These are phyloP conservation scores for Leishmania guyanensis DNA, from an alignment of 208 protist genomes.

Conservation along the genomic window DNA sequence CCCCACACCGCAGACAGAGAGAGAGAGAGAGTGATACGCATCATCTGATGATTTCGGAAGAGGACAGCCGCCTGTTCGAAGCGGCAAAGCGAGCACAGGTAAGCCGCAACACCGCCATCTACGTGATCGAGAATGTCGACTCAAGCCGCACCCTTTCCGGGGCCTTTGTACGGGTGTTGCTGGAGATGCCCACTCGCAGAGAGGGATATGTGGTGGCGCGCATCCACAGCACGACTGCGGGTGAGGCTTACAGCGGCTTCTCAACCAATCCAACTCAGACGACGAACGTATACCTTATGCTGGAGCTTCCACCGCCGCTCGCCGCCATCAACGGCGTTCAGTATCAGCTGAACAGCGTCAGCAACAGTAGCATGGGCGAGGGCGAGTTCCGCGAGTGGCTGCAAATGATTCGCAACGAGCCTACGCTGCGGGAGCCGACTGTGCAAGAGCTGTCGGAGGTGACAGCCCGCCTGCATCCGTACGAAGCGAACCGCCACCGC, in stretches of 20 bases:
- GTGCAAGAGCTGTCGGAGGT: slow-evolving; percentile 35
- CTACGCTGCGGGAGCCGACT: slow-evolving; percentile 30
- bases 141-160: slow-evolving; percentile 39
- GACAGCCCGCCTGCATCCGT: slow-evolving; percentile 36
- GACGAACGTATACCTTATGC: slow-evolving; percentile 59
- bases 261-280: slow-evolving; percentile 40
- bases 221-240: slow-evolving; percentile 43
- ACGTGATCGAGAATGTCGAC: slow-evolving; percentile 46
- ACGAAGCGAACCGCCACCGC: slow-evolving; percentile 22
- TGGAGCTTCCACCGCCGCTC: slow-evolving; percentile 56
- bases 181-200: slow-evolving; percentile 50
- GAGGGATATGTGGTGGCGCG: slow-evolving; percentile 81
- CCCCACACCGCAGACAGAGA: not conserved
- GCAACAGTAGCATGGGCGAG: slow-evolving; percentile 77
- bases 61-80: slow-evolving; percentile 58
- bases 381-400: slow-evolving; percentile 75
- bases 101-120: slow-evolving; percentile 70
- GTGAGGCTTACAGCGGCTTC: slow-evolving; percentile 76
- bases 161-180: slow-evolving; percentile 74
- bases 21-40: not conserved
- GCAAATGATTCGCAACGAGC: slow-evolving; percentile 36
- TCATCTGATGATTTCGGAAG: slow-evolving; percentile 41
- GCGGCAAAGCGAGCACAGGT: slow-evolving; percentile 62
- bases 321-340: slow-evolving; percentile 66
- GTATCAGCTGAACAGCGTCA: slow-evolving; percentile 86